Evolutionary conservation across 2,329 filamentous ascomycete genomes (phyloP), one percentile per base, ranked within the genome.

Genomic region (Claviceps capensis): DNA sequence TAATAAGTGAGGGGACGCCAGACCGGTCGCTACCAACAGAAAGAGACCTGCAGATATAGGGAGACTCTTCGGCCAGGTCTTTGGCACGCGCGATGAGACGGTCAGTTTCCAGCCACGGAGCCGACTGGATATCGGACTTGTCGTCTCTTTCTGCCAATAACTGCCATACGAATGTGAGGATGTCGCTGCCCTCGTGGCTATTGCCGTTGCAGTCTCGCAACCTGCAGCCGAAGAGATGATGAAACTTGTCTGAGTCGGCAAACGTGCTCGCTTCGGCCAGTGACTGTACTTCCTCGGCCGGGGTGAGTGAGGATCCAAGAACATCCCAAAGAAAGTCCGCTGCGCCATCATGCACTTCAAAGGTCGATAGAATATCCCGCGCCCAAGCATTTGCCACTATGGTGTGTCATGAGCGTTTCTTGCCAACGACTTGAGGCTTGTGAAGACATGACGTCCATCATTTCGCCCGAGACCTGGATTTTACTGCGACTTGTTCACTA

Each of bases 101-200:
- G 51, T 70, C 68, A 4, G 68, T 70, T 47, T 63, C 56, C 30
- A 54, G 59, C 68, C 68, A 70, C 4, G 62, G 58, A 17, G 55
- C 50, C 6, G 53, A 38, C 41, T 51, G 14, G 38, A 52, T 37
- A 23, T 55, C 41, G 47, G 38, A 14, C 26, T 51, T 44, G 19
- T 49, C 17, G 13, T 51, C 46, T 13, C 52, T 30, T 16, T 55
- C 55, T 5, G 57, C 49, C 23, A 62, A 49, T 26, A 63, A 59
- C 11, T 56, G 51, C 55, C 60, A 62, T 34, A 69, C 52, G 52
- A 63, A 67, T 17, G 61, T 57, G 23, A 68, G 60, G 5, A 68
- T 41, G 53, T 70, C 68, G 51, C 60, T 58, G 4, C 62, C 65
- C 19, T 69, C 61, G 9, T 67, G 58, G 30, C 56, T 58, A 4